Percentiles rank a stretch among this genome's conserved stretches.
phyloP scores from a whole-genome alignment of 495 filamentous ascomycete genomes.

The Hypoxylon lenormandii region DNA sequence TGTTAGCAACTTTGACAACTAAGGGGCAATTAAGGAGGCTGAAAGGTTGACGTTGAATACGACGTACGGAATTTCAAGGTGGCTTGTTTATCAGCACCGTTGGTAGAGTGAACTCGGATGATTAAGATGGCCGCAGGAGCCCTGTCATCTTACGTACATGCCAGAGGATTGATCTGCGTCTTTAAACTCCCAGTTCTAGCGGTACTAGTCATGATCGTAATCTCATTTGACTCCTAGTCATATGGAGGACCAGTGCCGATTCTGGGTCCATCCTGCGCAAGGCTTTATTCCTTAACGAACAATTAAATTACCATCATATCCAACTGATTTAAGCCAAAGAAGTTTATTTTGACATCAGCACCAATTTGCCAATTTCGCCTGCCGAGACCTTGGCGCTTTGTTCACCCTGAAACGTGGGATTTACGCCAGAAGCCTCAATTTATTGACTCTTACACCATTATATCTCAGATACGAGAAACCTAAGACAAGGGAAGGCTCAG shows the following conservation, averaged over 20 bases:
- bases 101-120: background rate
- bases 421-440: background rate
- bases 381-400: background rate
- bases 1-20: background rate
- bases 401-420: background rate
- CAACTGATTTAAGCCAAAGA: no score
- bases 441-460: background rate
- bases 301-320: no score
- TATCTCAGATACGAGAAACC: background rate
- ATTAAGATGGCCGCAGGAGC: background rate
- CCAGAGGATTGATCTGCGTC: background rate
- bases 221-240: background rate
- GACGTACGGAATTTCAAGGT: background rate
- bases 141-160: conserved; percentile 1
- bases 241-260: no score
- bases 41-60: background rate
- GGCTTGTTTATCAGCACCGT: background rate
- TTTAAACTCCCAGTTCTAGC: background rate
- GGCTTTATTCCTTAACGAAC: no score
- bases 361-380: background rate
- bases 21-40: background rate
- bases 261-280: no score
- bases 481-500: background rate
- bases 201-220: background rate
- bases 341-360: no score